Conservation (phyloP, 2,329 filamentous ascomycete species). For the Botryotinia calthae region DNA sequence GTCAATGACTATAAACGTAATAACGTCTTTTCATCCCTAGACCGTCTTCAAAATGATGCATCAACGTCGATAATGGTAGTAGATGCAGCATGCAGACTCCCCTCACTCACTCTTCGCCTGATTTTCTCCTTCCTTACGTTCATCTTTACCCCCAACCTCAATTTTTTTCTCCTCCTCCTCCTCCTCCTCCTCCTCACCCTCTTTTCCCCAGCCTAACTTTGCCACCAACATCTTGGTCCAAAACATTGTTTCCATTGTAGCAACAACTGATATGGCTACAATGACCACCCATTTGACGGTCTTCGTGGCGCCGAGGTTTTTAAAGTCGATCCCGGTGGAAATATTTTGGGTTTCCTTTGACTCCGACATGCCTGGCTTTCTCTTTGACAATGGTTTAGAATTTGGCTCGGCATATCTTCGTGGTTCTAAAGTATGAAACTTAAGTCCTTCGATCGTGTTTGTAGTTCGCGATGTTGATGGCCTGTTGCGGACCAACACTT, state of each 20-base stretch:
- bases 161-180: background rate
- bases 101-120: background rate
- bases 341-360: background rate
- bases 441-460: background rate
- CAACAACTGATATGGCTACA: constrained; percentile 17
- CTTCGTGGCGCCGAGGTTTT: constrained; percentile 23
- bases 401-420: background rate
- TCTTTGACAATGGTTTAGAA: background rate
- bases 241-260: constrained; percentile 20
- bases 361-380: background rate
- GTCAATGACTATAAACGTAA: background rate
- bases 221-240: background rate
- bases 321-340: constrained; percentile 2
- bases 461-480: background rate
- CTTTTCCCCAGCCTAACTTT: constrained; percentile 18
- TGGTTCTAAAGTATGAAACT: background rate
- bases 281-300: constrained; percentile 24
- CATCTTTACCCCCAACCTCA: background rate
- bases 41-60: background rate
- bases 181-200: background rate
- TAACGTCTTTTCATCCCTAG: background rate
- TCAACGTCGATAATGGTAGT: background rate
- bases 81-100: background rate
- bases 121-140: background rate
- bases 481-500: background rate